Percentiles rank a stretch among this genome's conserved stretches.
phyloP scores from a whole-genome alignment of 2,329 filamentous ascomycete genomes.

The Diaporthe helianthi region DNA sequence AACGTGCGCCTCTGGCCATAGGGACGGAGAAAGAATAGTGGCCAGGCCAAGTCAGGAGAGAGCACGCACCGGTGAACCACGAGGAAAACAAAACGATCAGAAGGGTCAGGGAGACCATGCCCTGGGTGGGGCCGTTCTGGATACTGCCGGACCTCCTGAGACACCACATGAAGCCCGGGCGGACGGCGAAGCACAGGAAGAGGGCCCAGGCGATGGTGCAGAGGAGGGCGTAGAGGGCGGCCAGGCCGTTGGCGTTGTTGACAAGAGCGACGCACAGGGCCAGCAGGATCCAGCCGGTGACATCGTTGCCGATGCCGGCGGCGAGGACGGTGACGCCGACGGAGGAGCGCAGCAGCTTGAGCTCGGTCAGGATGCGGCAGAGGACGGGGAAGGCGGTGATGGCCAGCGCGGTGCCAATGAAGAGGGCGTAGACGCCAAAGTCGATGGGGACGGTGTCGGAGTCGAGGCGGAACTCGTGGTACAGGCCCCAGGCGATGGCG shows the following conservation, averaged over 20 bases:
- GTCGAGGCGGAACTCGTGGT: conserved; percentile 70
- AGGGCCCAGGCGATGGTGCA: conserved; percentile 77
- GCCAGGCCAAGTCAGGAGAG: too few relatives aligned
- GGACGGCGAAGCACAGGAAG: conserved; percentile 75
- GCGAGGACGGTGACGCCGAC: conserved; percentile 90
- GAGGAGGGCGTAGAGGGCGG: conserved; percentile 85
- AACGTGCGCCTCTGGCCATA: too few relatives aligned
- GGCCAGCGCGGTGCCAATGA: conserved; percentile 91
- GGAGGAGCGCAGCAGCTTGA: conserved; percentile 82
- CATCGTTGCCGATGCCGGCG: conserved; percentile 92
- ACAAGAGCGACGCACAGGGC: conserved; percentile 93
- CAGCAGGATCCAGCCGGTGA: conserved; percentile 88
- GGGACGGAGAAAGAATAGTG: too few relatives aligned
- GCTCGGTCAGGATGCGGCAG: conserved; percentile 89
- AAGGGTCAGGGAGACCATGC: conserved; percentile 82
- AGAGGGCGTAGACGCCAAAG: conserved; percentile 67
- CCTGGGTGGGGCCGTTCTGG: conserved; percentile 87
- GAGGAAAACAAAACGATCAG: conserved; percentile 79
- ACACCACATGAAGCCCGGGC: conserved; percentile 77
- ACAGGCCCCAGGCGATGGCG: conserved; percentile 82
- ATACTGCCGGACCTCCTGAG: conserved; percentile 77
- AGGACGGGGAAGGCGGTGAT: conserved; percentile 93
- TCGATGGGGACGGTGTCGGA: conserved; percentile 49
- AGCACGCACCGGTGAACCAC: conserved; percentile 72
- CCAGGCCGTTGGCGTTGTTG: conserved; percentile 82